phyloP scores from a whole-genome alignment of 176 grass and related monocot species.

The Oryza rufipogon region DNA sequence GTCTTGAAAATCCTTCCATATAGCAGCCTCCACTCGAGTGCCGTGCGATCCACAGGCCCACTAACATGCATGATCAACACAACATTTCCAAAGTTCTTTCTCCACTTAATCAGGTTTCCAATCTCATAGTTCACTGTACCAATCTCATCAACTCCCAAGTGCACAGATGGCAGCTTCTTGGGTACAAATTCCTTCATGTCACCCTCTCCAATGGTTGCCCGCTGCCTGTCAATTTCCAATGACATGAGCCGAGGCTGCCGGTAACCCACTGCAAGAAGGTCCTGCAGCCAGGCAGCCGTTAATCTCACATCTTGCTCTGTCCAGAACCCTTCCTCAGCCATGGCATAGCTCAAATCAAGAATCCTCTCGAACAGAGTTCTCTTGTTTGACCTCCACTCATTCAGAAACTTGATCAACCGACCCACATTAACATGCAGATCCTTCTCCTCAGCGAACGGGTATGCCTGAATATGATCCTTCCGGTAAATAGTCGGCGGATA shows the following conservation, averaged over 20 bases:
- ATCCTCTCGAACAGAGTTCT: slow-evolving; percentile 82
- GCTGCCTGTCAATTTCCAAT: slow-evolving; percentile 80
- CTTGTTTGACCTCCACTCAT: slow-evolving; percentile 87
- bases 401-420: slow-evolving; percentile 85
- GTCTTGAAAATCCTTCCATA: slow-evolving; percentile 99
- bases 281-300: slow-evolving; percentile 96
- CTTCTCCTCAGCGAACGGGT: slow-evolving; percentile 91
- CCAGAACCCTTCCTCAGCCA: slow-evolving; percentile 98
- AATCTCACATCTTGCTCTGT: slow-evolving; percentile 79
- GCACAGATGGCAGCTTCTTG: slow-evolving; percentile 94
- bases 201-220: slow-evolving; percentile 88
- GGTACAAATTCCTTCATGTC: slow-evolving; percentile 91
- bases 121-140: slow-evolving; percentile 95
- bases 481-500: slow-evolving; percentile 93
- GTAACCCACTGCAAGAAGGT: slow-evolving; percentile 83
- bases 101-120: slow-evolving; percentile 97
- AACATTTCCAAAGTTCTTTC: slow-evolving; percentile 93
- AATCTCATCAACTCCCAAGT: slow-evolving; percentile 94
- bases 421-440: slow-evolving; percentile 96
- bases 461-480: slow-evolving; percentile 69
- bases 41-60: slow-evolving; percentile 76
- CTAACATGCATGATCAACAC: slow-evolving; percentile 93
- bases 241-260: slow-evolving; percentile 93
- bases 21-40: slow-evolving; percentile 92
- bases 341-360: slow-evolving; percentile 88